Base-by-base conservation (phyloP, 768 basidiomycete genomes). In the Mycena alexandri region DNA sequence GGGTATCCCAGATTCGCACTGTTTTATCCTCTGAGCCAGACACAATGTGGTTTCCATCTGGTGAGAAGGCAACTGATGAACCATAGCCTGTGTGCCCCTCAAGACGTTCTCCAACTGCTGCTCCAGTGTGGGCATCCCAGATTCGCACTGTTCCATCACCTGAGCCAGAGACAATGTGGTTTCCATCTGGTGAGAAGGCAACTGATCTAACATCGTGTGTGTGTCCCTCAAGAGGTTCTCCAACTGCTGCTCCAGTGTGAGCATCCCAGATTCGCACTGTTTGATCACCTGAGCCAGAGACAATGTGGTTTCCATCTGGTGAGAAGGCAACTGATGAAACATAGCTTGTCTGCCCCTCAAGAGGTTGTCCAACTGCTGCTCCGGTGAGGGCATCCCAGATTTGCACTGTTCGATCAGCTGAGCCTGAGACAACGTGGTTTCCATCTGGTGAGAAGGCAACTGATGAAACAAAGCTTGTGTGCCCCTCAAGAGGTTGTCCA, bases 81-180 rank as follows among this genome's bases (percentile, higher is more conserved):
- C 71, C 65, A 8, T 29, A 38, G 22, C 50, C 63, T 3, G 70
- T 65, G 52, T 70, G 69, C 10, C 68, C 68, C n/a, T 42, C 17
- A 5, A 72, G 55, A 13, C 68, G 53, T 12, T 25, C 33, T 34
- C 51, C 33, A 33, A 52, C 29, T 9, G 16, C 16, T 52, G 33
- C 51, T 17, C 51, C 51, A 19, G 51, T 52, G 16, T 52, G 25
- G 16, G 51, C 25, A 34, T 52, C 51, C 51, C 51, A 52, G 51
- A 52, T 34, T 16, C 51, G 33, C 1, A 52, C 5, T 52, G 51
- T 52, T 34, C 33, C 7, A n/a, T 52, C 33, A 52, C 0, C 5
- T 10, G 51, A 52, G 16, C 29, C 51, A 33, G 33, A 34, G 29
- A n/a, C 51, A 52, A 52, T 52, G 1, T 52, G 51, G 1, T 33